Base-by-base conservation (phyloP, 768 basidiomycete genomes). In the Sarcodon sp. region DNA sequence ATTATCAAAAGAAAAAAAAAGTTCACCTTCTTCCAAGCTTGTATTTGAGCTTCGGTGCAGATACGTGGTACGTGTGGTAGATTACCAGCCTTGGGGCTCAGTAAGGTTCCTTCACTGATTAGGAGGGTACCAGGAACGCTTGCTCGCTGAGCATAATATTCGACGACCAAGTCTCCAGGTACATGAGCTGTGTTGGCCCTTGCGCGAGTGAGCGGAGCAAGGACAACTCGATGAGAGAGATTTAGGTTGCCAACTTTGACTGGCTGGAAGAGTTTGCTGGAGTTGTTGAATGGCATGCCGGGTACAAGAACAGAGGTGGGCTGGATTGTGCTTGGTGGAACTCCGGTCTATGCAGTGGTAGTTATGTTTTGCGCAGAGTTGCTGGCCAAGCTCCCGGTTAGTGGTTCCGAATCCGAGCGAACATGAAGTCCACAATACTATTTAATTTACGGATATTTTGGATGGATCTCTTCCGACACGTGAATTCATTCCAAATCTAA, bases 21-120 rank as follows among this genome's bases (percentile, higher is more conserved):
- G 57, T 64, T 21, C 33, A 72, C 72, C 54, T 59, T 54, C 53
- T 71, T 75, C 79, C 78, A 80, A 0, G 54, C 68, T 7, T 55
- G 50, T 32, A 70, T 70, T 52, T 89, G 85, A 18, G 71, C 76
- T 3, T 71, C 58, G n/a, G 59, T 76, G 68, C 73, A 85, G 47
- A 85, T 75, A 0, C 83, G 84, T 1, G 83, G 84, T 0, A 73
- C 69, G 47, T 76, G 61, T 1, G 49, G 45, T 37, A 61, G 66
- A 1, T 77, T 79, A 3, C 72, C 76, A 0, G 78, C 77, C 11
- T 69, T 54, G 1, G 61, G 57, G 0, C 72, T 68, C 44, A 84
- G 72, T 46, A 70, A 63, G 1, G 77, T 77, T 0, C 68, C 79
- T 59, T 84, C 80, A 1, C 76, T 61, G 48, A 85, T 69, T 39